Evolutionary conservation across 2,329 filamentous ascomycete genomes (phyloP).

Genomic region (Chalaropsis ovoidea): DNA sequence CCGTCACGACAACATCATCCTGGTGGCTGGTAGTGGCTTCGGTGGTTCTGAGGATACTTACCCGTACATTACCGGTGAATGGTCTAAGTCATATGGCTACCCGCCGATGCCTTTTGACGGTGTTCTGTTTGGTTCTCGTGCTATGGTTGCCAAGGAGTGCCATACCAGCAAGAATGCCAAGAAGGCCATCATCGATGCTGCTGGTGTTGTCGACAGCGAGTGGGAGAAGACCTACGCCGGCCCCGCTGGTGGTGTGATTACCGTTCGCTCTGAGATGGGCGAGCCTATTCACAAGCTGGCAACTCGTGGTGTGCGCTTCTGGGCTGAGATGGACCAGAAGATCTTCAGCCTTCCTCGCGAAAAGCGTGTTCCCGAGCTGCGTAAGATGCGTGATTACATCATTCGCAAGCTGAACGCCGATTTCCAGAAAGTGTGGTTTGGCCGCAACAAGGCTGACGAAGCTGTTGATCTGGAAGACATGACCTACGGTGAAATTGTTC

Average conservation of each 20-base stretch:
- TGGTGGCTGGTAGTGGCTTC: conserved; percentile 86
- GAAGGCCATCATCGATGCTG: conserved; percentile 78
- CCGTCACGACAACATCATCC: conserved; percentile 73
- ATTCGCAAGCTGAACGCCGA: conserved; percentile 94
- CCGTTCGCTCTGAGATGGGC: conserved; percentile 96
- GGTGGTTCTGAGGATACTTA: conserved; percentile 84
- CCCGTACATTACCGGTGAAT: conserved; percentile 79
- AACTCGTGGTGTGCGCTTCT: conserved; percentile 89
- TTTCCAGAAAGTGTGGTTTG: conserved; percentile 96
- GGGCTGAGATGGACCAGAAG: conserved; percentile 98
- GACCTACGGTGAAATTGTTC: conserved; percentile 83
- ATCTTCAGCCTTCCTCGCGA: conserved; percentile 95
- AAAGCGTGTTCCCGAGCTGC: conserved; percentile 77
- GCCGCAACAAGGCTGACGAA: conserved; percentile 67
- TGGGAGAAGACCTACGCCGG: conserved; percentile 95
- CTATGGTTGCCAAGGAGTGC: conserved; percentile 91
- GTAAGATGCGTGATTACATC: conserved; percentile 81
- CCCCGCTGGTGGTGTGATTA: conserved; percentile 84
- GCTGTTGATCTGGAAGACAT: conserved; percentile 87
- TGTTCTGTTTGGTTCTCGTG: conserved; percentile 78
- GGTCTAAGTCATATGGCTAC: conserved; percentile 79
- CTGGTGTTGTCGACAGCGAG: conserved; percentile 67
- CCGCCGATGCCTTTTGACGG: conserved; percentile 92
- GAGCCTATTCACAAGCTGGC: conserved; percentile 99
- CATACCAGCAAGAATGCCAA: conserved; percentile 81